phyloP scores from a whole-genome alignment of 2,329 filamentous ascomycete species.

The Tolypocladium endophyticum region DNA sequence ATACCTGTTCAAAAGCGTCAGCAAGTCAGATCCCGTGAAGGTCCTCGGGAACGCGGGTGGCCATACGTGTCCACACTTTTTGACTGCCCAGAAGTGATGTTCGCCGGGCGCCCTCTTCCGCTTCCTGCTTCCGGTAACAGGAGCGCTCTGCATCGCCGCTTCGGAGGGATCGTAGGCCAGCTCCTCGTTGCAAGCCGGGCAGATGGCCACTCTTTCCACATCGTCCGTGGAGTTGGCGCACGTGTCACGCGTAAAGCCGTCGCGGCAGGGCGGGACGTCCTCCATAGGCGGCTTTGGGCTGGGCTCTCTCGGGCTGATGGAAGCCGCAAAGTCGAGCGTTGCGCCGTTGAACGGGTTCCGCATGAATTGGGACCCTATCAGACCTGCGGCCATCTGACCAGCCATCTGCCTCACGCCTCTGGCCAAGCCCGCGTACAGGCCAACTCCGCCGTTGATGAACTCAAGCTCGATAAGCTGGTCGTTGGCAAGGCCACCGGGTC shows the following conservation, averaged over 20 bases:
- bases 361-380: constrained; percentile 13
- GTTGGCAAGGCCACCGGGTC: background rate
- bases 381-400: constrained; percentile 11
- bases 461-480: constrained; percentile 17
- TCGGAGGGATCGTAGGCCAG: constrained; percentile 59
- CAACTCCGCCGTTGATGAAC: constrained; percentile 9
- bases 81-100: constrained; percentile 86
- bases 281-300: constrained; percentile 42
- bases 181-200: constrained; percentile 79
- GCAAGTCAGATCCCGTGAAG: background rate
- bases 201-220: constrained; percentile 65
- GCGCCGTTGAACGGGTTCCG: constrained; percentile 7
- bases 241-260: constrained; percentile 75
- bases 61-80: constrained; percentile 79
- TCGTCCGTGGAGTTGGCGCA: constrained; percentile 22
- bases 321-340: constrained; percentile 11
- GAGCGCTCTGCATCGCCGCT: constrained; percentile 9
- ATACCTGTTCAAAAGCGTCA: constrained; percentile 35
- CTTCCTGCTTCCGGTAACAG: constrained; percentile 16
- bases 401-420: constrained; percentile 15
- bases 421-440: constrained; percentile 8
- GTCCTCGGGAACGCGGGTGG: background rate
- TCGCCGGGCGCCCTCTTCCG: constrained; percentile 47
- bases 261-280: constrained; percentile 50
- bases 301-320: constrained; percentile 19